Evolutionary conservation across 495 filamentous ascomycete genomes (phyloP), one percentile per base, ranked within the genome.

Genomic region (Thermothielavioides terrestris): DNA sequence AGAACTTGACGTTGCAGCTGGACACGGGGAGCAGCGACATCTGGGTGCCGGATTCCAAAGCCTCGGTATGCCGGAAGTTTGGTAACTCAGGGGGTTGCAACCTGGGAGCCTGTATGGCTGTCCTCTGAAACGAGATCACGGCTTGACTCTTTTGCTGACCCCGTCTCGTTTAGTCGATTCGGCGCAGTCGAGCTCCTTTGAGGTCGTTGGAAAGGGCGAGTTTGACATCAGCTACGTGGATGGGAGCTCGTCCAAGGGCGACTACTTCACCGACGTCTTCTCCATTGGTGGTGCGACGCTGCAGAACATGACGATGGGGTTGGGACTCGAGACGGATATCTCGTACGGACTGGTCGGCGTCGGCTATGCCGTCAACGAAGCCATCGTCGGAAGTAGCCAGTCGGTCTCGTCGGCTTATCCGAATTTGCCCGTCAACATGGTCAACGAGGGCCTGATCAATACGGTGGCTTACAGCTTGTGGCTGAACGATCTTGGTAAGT

Each of bases 201-300:
- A 74, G 14, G 82, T 75, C 30, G 68, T 94, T 11, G 80, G 75
- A 23, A 10, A 57, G 15, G 71, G 67, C 42, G 71, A 82, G n/a
- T 98, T 98, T 65, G 80, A 86, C 52, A 96, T 98, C 55, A 76
- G 75, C 2, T 98, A 98, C 62, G 85, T 88, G 21, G 92, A 97
- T 57, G 81, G 82, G 3, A 83, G 84, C 10, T 83, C 76, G 14
- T 81, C 90, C 0, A 64, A 61, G 12, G 92, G 92, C 18, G 86
- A 88, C 58, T 96, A 97, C 62, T 84, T 82, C 43, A 79, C 76
- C 6, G 92, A 98, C 57, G 82, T 75, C 2, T 78, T 98, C 35
- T 58, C 67, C 12, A 84, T 98, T 49, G 88, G 82, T 26, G 82
- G 78, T 17, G 68, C 74, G 15, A 77, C 67, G 0, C 56, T 98